A percentile compares a stretch with the other conserved stretches of the same genome.
Evolutionary conservation across 495 filamentous ascomycete genomes (phyloP).

Genomic region (Neurospora discreta): DNA sequence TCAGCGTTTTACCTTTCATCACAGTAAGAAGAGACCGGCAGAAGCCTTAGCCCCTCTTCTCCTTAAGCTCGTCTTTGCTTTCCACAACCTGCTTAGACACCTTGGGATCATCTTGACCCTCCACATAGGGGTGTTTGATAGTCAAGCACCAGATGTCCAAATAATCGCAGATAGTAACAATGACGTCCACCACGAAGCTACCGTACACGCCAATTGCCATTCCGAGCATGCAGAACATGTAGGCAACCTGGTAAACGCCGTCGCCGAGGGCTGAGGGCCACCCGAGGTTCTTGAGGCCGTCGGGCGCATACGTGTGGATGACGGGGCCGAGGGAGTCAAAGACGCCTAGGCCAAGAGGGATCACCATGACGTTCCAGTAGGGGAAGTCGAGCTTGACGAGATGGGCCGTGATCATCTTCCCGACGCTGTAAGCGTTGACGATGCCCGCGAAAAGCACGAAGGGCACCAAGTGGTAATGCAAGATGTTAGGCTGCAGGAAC

Average conservation of each 20-base stretch:
- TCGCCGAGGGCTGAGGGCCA: constrained; percentile 72
- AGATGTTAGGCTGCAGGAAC: constrained; percentile 70
- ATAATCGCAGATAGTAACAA: constrained; percentile 94
- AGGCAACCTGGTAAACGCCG: constrained; percentile 70
- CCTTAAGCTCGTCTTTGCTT: not conserved
- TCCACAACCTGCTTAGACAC: constrained; percentile 5
- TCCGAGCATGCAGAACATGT: constrained; percentile 75
- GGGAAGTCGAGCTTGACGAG: constrained; percentile 76
- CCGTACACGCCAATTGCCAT: constrained; percentile 78
- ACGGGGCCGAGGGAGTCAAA: constrained; percentile 66
- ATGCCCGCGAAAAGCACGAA: constrained; percentile 80
- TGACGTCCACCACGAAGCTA: constrained; percentile 91
- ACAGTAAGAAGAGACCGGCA: not conserved
- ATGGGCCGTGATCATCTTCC: constrained; percentile 89
- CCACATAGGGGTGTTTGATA: constrained; percentile 68
- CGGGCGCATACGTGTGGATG: constrained; percentile 42
- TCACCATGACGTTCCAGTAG: constrained; percentile 69
- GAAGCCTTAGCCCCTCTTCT: constrained; percentile 23
- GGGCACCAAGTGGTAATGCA: constrained; percentile 70
- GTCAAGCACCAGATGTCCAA: constrained; percentile 96
- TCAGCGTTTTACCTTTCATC: not conserved
- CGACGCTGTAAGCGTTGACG: constrained; percentile 87
- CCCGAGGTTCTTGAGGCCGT: constrained; percentile 36
- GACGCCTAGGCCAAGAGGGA: constrained; percentile 58
- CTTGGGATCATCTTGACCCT: constrained; percentile 23